phyloP scores from a whole-genome alignment of 345 rosid genomes.

The Reutealis trisperma region DNA sequence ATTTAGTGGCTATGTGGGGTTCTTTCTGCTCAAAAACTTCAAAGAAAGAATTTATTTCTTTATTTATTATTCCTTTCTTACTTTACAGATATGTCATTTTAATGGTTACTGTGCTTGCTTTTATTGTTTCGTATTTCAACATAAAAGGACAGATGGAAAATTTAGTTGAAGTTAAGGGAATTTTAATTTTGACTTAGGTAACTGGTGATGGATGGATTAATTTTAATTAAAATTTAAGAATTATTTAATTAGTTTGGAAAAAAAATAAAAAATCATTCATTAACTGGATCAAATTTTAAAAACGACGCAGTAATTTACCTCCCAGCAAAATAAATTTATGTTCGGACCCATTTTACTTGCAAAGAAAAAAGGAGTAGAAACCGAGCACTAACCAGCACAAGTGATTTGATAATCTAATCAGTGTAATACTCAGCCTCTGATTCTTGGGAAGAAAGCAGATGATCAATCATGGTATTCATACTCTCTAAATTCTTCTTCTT shows the following conservation, averaged over 20 bases:
- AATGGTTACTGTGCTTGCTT: constrained; percentile 29
- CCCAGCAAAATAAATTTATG: too few relatives aligned
- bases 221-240: too few relatives aligned
- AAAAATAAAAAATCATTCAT: too few relatives aligned
- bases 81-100: constrained; percentile 36
- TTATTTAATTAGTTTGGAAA: too few relatives aligned
- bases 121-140: constrained; percentile 27
- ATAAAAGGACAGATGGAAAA: constrained; percentile 13
- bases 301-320: too few relatives aligned
- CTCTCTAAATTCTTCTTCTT: constrained; percentile 2
- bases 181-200: too few relatives aligned
- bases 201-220: too few relatives aligned
- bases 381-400: constrained; percentile 10
- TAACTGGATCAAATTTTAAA: too few relatives aligned
- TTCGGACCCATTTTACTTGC: too few relatives aligned
- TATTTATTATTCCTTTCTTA: not conserved
- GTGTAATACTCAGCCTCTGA: constrained; percentile 45
- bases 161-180: too few relatives aligned
- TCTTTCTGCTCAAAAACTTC: constrained; percentile 32
- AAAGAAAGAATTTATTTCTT: constrained; percentile 23
- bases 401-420: constrained; percentile 53
- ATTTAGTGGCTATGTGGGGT: not conserved
- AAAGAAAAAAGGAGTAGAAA: not conserved
- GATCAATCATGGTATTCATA: constrained; percentile 42
- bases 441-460: constrained; percentile 44